These are phyloP conservation scores for Purpureocillium takamizusanense DNA, from an alignment of 2,329 filamentous ascomycete genomes.

Conservation along the genomic window DNA sequence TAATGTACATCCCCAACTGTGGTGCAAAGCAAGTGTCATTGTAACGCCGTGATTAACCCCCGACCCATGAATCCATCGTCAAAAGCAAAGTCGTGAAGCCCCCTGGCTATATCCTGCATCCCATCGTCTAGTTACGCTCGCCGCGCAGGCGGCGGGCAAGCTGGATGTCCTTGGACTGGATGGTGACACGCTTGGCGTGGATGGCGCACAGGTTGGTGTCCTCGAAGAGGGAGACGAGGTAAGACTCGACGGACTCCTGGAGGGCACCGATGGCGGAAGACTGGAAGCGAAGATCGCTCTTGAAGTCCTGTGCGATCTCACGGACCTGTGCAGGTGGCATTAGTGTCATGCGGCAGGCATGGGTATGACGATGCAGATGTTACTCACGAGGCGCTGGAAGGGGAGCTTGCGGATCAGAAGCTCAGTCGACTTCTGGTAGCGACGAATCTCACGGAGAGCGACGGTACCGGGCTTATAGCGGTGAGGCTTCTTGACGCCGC, in stretches of 20 bases:
- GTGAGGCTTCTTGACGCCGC: slow-evolving; percentile 94
- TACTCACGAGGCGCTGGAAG: slow-evolving; percentile 80
- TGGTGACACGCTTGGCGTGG: slow-evolving; percentile 98
- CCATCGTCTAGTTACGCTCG: slow-evolving; percentile 65
- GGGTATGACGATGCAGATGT: neutral
- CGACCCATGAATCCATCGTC: slow-evolving; percentile 25
- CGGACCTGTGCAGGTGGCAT: slow-evolving; percentile 49
- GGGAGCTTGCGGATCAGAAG: slow-evolving; percentile 94
- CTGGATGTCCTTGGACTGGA: slow-evolving; percentile 96
- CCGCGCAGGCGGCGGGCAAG: slow-evolving; percentile 91
- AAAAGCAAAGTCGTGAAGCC: slow-evolving; percentile 34
- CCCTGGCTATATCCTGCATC: slow-evolving; percentile 7
- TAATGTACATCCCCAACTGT: slow-evolving; percentile 36
- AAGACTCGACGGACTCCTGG: slow-evolving; percentile 97
- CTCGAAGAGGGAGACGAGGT: slow-evolving; percentile 96
- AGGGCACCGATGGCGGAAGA: slow-evolving; percentile 94
- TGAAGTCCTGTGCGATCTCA: slow-evolving; percentile 95
- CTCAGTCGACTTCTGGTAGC: slow-evolving; percentile 96
- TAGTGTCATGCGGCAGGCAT: slow-evolving; percentile 5
- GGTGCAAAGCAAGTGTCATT: slow-evolving; percentile 29
- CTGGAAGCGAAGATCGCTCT: slow-evolving; percentile 94
- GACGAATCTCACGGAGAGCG: slow-evolving; percentile 96
- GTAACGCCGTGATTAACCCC: slow-evolving; percentile 39
- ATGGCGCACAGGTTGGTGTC: slow-evolving; percentile 98
- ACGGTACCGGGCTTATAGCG: slow-evolving; percentile 87